Evolutionary conservation across 768 basidiomycete genomes (phyloP).

Genomic region (Mycena rebaudengoi): DNA sequence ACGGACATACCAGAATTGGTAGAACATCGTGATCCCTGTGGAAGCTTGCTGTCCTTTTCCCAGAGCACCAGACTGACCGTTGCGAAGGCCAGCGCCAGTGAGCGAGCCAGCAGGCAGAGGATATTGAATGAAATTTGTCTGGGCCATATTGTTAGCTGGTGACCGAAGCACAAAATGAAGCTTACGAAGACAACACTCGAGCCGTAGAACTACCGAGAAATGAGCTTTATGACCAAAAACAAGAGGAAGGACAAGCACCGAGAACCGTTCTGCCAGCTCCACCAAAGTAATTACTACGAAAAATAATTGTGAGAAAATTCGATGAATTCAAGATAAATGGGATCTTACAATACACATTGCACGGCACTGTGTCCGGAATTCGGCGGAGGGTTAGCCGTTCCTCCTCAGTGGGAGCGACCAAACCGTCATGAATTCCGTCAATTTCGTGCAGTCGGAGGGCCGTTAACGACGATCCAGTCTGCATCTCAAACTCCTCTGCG

Average conservation of each 20-base stretch:
- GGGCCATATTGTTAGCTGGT: neutral
- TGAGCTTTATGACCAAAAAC: neutral
- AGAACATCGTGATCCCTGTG: conserved; percentile 76
- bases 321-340: neutral
- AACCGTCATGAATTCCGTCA: conserved; percentile 54
- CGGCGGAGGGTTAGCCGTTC: conserved; percentile 66
- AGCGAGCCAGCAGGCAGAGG: conserved; percentile 70
- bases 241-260: conserved; percentile 46
- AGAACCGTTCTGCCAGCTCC: conserved; percentile 81
- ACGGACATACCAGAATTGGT: conserved; percentile 65
- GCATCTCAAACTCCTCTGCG: conserved; percentile 16
- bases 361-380: conserved; percentile 66
- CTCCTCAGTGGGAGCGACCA: conserved; percentile 73
- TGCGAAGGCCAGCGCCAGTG: conserved; percentile 66
- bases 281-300: conserved; percentile 67
- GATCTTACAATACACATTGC: conserved; percentile 62
- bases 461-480: neutral
- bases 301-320: neutral
- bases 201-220: conserved; percentile 13
- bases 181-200: conserved; percentile 25
- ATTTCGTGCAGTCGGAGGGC: conserved; percentile 1
- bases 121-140: conserved; percentile 80
- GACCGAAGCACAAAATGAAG: neutral
- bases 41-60: conserved; percentile 74
- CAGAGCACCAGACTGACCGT: conserved; percentile 74